phyloP scores from a whole-genome alignment of 108 stramenopile genomes.

The Nitzschia palea region DNA sequence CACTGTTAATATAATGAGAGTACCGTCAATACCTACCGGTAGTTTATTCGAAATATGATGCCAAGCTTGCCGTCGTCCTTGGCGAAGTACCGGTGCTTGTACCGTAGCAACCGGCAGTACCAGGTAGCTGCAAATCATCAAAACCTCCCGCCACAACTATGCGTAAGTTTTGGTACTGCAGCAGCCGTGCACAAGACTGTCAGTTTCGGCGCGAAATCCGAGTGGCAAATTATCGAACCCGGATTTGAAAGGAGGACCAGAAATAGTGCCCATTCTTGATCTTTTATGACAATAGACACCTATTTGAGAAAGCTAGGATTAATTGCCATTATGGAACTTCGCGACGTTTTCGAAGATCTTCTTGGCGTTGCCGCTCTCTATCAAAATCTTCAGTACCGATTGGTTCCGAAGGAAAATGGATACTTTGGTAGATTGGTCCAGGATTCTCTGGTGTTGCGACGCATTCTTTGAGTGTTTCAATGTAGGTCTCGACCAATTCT shows the following conservation, averaged over 20 bases:
- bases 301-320: too few species aligned
- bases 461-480: constrained; percentile 44
- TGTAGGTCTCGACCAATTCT: constrained; percentile 41
- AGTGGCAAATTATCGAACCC: too few species aligned
- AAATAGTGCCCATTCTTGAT: too few species aligned
- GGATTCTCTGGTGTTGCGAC: constrained; percentile 51
- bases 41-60: too few species aligned
- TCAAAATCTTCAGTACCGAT: constrained; percentile 70
- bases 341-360: constrained; percentile 23
- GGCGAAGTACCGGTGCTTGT: too few species aligned
- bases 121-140: not conserved
- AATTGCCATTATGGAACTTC: constrained; percentile 17
- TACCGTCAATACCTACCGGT: too few species aligned
- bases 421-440: constrained; percentile 65
- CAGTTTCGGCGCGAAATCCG: too few species aligned
- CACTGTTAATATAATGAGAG: too few species aligned
- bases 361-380: constrained; percentile 51
- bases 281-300: too few species aligned
- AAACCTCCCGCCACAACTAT: not conserved
- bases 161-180: not conserved
- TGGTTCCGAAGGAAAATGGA: constrained; percentile 64
- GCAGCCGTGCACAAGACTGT: not conserved
- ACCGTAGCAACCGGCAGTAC: too few species aligned
- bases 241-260: too few species aligned
- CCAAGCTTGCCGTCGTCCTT: too few species aligned